A percentile compares a stretch with the other conserved stretches of the same genome.
These are phyloP conservation scores for Hordeum vulgare DNA, from an alignment of 176 grass and related monocot species.

Conservation along the genomic window DNA sequence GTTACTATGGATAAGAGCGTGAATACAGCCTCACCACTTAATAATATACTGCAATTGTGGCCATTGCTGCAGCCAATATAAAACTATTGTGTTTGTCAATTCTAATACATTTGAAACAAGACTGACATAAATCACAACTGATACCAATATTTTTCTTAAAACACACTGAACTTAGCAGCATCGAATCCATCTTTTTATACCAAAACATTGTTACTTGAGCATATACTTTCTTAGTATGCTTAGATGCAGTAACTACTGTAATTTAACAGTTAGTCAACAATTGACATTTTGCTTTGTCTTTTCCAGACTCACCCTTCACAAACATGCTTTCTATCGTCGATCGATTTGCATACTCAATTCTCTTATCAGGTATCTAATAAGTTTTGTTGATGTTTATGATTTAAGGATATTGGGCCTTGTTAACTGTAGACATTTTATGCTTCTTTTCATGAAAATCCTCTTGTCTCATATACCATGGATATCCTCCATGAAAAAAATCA, in stretches of 20 bases:
- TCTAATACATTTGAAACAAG: background rate
- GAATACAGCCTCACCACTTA: background rate
- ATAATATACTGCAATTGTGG: background rate
- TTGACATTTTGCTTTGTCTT: background rate
- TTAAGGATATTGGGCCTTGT: background rate
- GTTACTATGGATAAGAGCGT: background rate
- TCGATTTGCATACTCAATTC: conserved; percentile 94
- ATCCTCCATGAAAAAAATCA: background rate
- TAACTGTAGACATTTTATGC: background rate
- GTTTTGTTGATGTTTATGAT: background rate
- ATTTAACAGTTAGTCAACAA: background rate
- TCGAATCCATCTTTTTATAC: background rate
- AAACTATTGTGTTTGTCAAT: background rate
- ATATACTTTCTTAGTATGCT: background rate
- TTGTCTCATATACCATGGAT: background rate
- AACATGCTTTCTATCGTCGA: conserved; percentile 93
- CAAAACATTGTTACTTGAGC: background rate
- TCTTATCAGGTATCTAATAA: conserved; percentile 75
- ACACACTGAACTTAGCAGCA: background rate
- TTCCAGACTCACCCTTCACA: conserved; percentile 95
- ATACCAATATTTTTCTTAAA: background rate
- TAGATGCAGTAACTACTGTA: background rate
- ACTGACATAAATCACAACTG: background rate
- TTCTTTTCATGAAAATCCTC: background rate
- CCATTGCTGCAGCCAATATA: background rate